Conservation (phyloP, 345 rosid genomes). For the Lepidium sativum region DNA sequence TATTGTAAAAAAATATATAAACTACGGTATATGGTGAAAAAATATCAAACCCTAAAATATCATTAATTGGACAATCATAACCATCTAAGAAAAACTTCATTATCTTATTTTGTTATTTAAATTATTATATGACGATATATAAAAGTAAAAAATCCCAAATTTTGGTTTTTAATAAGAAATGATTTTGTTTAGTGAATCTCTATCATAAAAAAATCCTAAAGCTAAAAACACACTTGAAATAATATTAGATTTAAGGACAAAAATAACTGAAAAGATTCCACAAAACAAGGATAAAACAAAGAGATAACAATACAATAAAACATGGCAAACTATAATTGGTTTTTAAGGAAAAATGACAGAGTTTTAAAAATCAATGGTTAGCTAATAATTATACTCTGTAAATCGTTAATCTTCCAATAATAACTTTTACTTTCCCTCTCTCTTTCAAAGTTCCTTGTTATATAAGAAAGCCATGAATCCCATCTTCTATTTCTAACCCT, state of each 20-base stretch:
- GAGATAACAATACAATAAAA: neutral
- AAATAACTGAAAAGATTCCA: conserved; percentile 15
- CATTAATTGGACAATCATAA: too few relatives aligned
- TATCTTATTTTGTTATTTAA: too few relatives aligned
- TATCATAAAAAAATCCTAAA: neutral
- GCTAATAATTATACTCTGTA: conserved; percentile 16
- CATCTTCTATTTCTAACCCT: conserved; percentile 19
- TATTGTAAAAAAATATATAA: too few relatives aligned
- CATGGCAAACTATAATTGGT: conserved; percentile 27
- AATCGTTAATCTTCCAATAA: conserved; percentile 22
- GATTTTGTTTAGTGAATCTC: neutral
- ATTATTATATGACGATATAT: too few relatives aligned
- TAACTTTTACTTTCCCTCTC: conserved; percentile 4
- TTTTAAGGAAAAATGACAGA: conserved; percentile 4
- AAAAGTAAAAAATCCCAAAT: too few relatives aligned
- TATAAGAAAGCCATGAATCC: conserved; percentile 21
- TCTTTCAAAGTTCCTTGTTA: conserved; percentile 18
- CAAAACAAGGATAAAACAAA: conserved; percentile 25
- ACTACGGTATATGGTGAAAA: too few relatives aligned
- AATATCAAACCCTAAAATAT: too few relatives aligned
- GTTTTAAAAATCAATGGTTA: conserved; percentile 13
- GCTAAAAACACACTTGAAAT: neutral
- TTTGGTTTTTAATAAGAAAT: neutral
- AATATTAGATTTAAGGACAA: conserved; percentile 7
- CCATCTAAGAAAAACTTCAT: too few relatives aligned